These are phyloP conservation scores for Omphalotus olearius DNA, from an alignment of 1,284 basidiomycete species.

Conservation along the genomic window DNA sequence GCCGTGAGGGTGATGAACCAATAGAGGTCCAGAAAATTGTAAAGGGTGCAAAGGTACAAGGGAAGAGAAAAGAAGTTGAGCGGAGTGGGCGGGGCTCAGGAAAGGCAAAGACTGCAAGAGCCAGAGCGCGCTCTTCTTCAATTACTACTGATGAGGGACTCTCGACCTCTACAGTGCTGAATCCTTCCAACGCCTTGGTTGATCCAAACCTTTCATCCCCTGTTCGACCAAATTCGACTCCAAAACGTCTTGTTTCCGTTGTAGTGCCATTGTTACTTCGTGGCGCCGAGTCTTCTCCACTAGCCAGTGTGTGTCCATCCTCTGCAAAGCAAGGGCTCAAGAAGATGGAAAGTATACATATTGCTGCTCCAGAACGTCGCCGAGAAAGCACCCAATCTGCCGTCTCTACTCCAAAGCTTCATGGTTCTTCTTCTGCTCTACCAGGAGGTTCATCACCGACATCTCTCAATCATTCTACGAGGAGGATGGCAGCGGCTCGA, in stretches of 20 bases:
- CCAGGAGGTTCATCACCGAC: not conserved
- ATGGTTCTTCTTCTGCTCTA: not conserved
- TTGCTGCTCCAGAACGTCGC: slow-evolving; percentile 7
- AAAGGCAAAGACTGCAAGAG: too few species aligned
- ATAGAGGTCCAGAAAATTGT: too few species aligned
- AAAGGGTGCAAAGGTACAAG: too few species aligned
- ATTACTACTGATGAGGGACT: too few species aligned
- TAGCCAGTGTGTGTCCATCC: not conserved
- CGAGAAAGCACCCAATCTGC: not conserved
- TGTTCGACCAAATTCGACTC: not conserved
- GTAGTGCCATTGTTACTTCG: not conserved
- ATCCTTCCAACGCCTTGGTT: not conserved
- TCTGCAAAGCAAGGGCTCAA: not conserved
- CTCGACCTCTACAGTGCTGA: too few species aligned
- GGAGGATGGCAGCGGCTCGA: slow-evolving; percentile 60
- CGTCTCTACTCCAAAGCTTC: not conserved
- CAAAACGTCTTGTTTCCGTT: slow-evolving; percentile 4
- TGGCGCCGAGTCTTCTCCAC: not conserved
- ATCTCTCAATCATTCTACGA: slow-evolving; percentile 20
- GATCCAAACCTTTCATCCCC: not conserved
- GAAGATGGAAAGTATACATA: slow-evolving; percentile 11
- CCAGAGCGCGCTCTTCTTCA: too few species aligned
- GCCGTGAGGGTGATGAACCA: too few species aligned
- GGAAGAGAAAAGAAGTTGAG: too few species aligned
- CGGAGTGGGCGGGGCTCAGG: too few species aligned